phyloP scores from a whole-genome alignment of 768 basidiomycete genomes.

The Lepiota brunneoincarnata region DNA sequence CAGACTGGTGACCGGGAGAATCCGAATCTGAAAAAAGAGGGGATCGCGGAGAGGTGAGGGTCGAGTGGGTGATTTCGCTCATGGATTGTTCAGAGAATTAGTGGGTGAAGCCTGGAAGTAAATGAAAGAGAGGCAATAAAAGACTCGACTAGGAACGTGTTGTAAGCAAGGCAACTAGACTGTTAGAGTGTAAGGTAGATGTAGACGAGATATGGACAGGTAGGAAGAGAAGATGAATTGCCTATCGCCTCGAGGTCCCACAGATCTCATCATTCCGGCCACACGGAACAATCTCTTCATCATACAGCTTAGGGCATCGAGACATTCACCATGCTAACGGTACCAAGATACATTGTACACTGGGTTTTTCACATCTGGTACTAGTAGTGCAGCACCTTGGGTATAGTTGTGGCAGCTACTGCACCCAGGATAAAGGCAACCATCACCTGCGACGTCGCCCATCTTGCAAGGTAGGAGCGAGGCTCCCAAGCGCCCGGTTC shows the following conservation, averaged over 20 bases:
- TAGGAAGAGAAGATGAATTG: too few relatives aligned
- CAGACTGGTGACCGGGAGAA: not conserved
- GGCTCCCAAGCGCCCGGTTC: not conserved
- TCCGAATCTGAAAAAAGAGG: conserved; percentile 8
- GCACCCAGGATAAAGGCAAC: not conserved
- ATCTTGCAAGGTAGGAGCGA: not conserved
- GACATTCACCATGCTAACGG: too few relatives aligned
- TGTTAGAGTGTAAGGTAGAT: not conserved
- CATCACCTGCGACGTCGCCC: not conserved
- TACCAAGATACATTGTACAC: not conserved
- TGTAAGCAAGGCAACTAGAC: conserved; percentile 2
- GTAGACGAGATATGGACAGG: not conserved
- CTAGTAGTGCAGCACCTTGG: not conserved
- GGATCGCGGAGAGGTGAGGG: conserved; percentile 3
- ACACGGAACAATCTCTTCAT: too few relatives aligned
- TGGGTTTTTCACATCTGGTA: not conserved
- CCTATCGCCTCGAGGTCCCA: too few relatives aligned
- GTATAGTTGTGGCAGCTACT: not conserved
- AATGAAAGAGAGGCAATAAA: not conserved
- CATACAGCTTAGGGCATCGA: too few relatives aligned
- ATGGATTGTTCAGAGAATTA: conserved; percentile 1
- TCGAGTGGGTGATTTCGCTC: conserved; percentile 5
- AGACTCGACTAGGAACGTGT: not conserved
- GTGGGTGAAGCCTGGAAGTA: not conserved
- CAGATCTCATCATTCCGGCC: too few relatives aligned